Percentiles rank a stretch among this genome's conserved stretches.
These are phyloP conservation scores for Ophiostoma angusticollis DNA, from an alignment of 2,329 filamentous ascomycete species.

Conservation along the genomic window DNA sequence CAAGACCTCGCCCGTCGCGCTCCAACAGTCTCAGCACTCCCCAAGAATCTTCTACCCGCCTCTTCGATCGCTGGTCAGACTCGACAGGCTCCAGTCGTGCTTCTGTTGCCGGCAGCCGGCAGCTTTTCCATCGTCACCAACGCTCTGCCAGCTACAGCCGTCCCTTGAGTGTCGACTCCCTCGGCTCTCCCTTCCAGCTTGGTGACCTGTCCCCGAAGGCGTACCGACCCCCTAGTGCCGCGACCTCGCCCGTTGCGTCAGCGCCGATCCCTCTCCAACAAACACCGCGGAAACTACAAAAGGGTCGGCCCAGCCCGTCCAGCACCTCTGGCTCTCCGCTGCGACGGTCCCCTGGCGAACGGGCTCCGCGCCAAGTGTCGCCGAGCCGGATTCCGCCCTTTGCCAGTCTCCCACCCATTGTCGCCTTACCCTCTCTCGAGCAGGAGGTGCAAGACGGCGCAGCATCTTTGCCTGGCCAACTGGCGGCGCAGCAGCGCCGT, in stretches of 20 bases:
- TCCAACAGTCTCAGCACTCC: constrained; percentile 24
- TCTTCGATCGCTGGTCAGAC: constrained; percentile 39
- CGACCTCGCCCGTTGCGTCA: constrained; percentile 10
- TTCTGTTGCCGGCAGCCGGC: constrained; percentile 19
- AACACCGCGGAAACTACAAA: constrained; percentile 27
- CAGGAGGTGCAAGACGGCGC: constrained; percentile 20
- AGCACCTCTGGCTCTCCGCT: constrained; percentile 17
- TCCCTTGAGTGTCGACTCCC: constrained; percentile 32
- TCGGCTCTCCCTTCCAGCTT: constrained; percentile 17
- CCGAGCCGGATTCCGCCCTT: constrained; percentile 20
- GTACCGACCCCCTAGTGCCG: constrained; percentile 1
- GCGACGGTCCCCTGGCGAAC: neutral
- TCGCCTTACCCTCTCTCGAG: constrained; percentile 28
- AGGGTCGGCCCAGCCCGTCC: constrained; percentile 22
- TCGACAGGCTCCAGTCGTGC: constrained; percentile 38
- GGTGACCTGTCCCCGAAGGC: neutral
- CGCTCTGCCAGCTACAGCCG: constrained; percentile 23
- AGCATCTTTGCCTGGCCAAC: constrained; percentile 6
- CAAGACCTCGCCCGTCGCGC: constrained; percentile 21
- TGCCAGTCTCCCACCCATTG: constrained; percentile 27
- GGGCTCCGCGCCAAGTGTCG: constrained; percentile 13
- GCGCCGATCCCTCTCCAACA: constrained; percentile 9
- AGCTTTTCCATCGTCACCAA: constrained; percentile 18
- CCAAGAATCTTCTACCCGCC: constrained; percentile 31
- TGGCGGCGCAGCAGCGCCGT: constrained; percentile 4